Percentiles rank a stretch among this genome's conserved stretches.
These are phyloP conservation scores for Suhomyces kilbournensis DNA, from an alignment of 805 yeast species.

Conservation along the genomic window DNA sequence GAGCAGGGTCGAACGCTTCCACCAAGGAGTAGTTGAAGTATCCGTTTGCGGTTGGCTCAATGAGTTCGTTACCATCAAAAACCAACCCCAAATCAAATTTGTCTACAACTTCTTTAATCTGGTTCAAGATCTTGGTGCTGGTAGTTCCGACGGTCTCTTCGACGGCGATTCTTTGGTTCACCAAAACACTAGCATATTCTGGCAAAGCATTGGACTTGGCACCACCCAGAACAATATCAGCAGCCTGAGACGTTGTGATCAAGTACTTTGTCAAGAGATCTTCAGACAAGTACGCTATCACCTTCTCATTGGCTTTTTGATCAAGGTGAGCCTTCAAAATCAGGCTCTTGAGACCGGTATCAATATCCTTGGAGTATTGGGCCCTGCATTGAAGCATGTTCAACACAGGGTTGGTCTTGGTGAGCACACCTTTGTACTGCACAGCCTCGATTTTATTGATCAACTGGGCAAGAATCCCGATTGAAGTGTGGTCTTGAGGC, in stretches of 20 bases:
- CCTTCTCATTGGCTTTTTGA: slow-evolving; percentile 32
- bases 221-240: slow-evolving; percentile 48
- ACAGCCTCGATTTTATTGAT: slow-evolving; percentile 36
- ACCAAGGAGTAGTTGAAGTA: slow-evolving; percentile 28
- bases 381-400: slow-evolving; percentile 46
- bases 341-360: slow-evolving; percentile 27
- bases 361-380: slow-evolving; percentile 37
- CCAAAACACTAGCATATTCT: slow-evolving; percentile 41
- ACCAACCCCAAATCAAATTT: slow-evolving; percentile 37
- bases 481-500: slow-evolving; percentile 48
- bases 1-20: slow-evolving; percentile 36
- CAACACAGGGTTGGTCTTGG: slow-evolving; percentile 44
- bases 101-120: slow-evolving; percentile 31
- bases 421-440: slow-evolving; percentile 36
- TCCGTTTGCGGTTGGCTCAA: slow-evolving; percentile 25
- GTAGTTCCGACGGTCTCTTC: slow-evolving; percentile 39
- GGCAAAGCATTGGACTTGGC: slow-evolving; percentile 51
- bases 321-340: slow-evolving; percentile 39
- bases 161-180: slow-evolving; percentile 47
- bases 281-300: slow-evolving; percentile 29
- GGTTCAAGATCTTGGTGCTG: slow-evolving; percentile 27
- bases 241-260: slow-evolving; percentile 48
- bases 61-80: slow-evolving; percentile 23
- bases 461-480: slow-evolving; percentile 45
- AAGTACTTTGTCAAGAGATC: slow-evolving; percentile 30